Percentiles rank a stretch among this genome's conserved stretches.
These are phyloP conservation scores for Boletus sp. DNA, from an alignment of 768 basidiomycete genomes.

Conservation along the genomic window DNA sequence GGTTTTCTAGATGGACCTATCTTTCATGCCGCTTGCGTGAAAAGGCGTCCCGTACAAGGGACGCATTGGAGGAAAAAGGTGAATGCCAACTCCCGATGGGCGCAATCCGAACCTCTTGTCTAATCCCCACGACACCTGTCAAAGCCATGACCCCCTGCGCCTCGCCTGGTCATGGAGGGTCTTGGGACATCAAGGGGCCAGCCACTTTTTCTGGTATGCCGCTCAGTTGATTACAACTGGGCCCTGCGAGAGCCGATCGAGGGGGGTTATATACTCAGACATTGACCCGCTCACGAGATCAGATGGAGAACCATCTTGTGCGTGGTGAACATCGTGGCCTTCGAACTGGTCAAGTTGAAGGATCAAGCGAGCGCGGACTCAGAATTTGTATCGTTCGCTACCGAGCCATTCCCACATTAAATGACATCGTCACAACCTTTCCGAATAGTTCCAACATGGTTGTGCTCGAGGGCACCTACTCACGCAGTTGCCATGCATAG, in stretches of 20 bases:
- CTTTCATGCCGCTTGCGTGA: neutral
- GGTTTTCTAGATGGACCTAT: no score
- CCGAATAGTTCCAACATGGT: no score
- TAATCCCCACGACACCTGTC: slow-evolving; percentile 59
- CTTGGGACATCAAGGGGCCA: slow-evolving; percentile 36
- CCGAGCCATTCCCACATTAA: no score
- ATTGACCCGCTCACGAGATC: slow-evolving; percentile 73
- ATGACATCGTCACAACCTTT: no score
- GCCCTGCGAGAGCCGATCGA: slow-evolving; percentile 62
- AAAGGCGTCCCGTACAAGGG: slow-evolving; percentile 13
- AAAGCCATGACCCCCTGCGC: slow-evolving; percentile 31
- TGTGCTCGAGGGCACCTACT: no score
- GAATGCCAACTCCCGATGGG: neutral
- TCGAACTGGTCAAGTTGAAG: slow-evolving; percentile 38
- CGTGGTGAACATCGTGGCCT: slow-evolving; percentile 71
- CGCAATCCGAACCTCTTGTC: slow-evolving; percentile 28
- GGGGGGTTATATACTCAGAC: slow-evolving; percentile 73
- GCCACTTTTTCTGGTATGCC: slow-evolving; percentile 66
- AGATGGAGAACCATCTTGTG: slow-evolving; percentile 40
- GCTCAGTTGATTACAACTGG: slow-evolving; percentile 55
- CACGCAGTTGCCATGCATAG: no score
- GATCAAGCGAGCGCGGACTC: no score
- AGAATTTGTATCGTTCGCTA: no score
- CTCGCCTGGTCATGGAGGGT: slow-evolving; percentile 33
- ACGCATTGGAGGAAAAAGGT: slow-evolving; percentile 18